A percentile compares a stretch with the other conserved stretches of the same genome.
Conservation (phyloP, 2,329 filamentous ascomycete genomes). For the Verticillium longisporum region DNA sequence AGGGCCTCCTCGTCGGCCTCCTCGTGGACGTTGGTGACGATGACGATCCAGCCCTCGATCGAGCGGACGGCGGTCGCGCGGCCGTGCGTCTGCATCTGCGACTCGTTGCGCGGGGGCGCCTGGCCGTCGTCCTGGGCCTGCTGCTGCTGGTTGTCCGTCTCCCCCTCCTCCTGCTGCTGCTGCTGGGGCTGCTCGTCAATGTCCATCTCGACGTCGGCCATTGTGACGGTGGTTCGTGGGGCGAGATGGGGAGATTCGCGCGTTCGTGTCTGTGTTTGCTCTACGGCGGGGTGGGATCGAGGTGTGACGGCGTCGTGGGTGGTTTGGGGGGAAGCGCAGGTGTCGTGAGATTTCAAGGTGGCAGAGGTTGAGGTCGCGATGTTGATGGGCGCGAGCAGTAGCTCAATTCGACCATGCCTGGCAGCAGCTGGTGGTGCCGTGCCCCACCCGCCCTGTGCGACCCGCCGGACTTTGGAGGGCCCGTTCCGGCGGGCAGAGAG, state of each 20-base stretch:
- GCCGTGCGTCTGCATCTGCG: conserved; percentile 63
- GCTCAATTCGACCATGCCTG: neutral
- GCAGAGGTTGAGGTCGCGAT: neutral
- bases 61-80: conserved; percentile 77
- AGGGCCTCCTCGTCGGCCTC: conserved; percentile 79
- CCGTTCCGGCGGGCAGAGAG: neutral
- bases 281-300: neutral
- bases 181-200: conserved; percentile 41
- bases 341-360: neutral
- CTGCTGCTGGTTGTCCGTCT: conserved; percentile 3
- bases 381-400: neutral
- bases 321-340: neutral
- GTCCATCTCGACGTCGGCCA: conserved; percentile 56
- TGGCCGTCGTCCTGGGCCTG: conserved; percentile 15
- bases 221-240: conserved; percentile 16
- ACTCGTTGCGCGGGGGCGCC: conserved; percentile 40
- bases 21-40: conserved; percentile 82
- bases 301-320: too few relatives aligned
- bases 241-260: too few relatives aligned
- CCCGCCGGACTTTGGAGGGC: neutral
- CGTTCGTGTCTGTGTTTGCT: too few relatives aligned
- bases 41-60: conserved; percentile 85
- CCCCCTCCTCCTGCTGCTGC: conserved; percentile 8
- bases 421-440: neutral
- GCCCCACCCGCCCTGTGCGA: neutral